A percentile compares a stretch with the other conserved stretches of the same genome.
Conservation (phyloP, 2,329 filamentous ascomycete species). For the Arthrobotrys conoides region DNA sequence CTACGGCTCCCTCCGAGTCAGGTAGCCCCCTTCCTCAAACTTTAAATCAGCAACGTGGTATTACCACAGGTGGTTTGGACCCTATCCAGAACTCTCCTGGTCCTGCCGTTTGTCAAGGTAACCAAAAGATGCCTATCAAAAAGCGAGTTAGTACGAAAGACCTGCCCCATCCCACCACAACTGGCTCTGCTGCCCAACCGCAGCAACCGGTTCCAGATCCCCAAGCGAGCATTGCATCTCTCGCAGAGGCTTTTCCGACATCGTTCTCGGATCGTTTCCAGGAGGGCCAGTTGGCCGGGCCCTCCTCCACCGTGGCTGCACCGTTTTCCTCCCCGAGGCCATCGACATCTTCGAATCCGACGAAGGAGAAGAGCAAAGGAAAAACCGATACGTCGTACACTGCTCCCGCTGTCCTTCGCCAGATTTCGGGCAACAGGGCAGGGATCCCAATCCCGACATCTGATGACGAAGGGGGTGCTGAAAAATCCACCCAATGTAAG, state of each 20-base stretch:
- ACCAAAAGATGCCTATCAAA: neutral
- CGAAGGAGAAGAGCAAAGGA: conserved; percentile 15
- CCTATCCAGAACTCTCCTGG: neutral
- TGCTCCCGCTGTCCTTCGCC: neutral
- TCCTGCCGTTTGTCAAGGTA: neutral
- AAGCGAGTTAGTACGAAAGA: conserved; percentile 15
- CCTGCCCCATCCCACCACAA: neutral
- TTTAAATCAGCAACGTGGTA: neutral
- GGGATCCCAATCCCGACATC: neutral
- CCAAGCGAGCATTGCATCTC: conserved; percentile 8
- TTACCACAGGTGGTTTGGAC: neutral
- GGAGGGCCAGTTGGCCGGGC: neutral
- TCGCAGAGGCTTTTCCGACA: neutral
- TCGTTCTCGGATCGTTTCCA: neutral
- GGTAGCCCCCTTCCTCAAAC: neutral
- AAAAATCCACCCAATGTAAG: conserved; percentile 7
- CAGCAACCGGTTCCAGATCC: neutral
- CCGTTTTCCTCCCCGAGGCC: neutral
- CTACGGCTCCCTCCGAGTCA: neutral
- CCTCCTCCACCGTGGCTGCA: neutral
- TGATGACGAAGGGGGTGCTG: conserved; percentile 15
- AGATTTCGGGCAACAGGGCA: conserved; percentile 39
- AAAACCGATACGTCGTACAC: neutral
- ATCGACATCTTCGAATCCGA: neutral
- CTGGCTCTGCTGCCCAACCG: neutral